A percentile compares a stretch with the other conserved stretches of the same genome.
phyloP scores from a whole-genome alignment of 148 eudicot genomes.

The Cornus suecica region DNA sequence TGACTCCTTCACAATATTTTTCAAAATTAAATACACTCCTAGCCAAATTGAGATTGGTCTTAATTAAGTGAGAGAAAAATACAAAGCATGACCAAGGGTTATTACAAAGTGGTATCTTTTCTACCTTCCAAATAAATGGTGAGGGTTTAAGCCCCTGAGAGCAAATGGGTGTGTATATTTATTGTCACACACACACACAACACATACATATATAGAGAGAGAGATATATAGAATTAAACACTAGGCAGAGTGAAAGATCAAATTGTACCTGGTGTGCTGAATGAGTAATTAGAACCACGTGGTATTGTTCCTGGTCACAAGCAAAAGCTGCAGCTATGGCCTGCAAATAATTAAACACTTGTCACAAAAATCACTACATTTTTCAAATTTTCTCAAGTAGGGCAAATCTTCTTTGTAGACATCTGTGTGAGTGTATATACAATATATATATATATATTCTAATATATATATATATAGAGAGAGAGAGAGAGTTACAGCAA shows the following conservation, averaged over 20 bases:
- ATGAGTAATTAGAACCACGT: constrained; percentile 69
- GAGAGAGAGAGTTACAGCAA: constrained; percentile 52
- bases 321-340: constrained; percentile 91
- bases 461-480: constrained; percentile 6
- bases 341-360: constrained; percentile 20
- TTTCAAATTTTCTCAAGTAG: not conserved
- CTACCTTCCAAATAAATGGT: too few relatives aligned
- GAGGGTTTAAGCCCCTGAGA: too few relatives aligned
- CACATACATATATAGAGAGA: too few relatives aligned
- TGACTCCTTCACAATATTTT: not conserved
- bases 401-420: not conserved
- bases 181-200: too few relatives aligned
- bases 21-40: not conserved
- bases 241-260: not conserved
- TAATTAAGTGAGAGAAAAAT: not conserved
- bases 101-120: too few relatives aligned
- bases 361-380: not conserved
- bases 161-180: too few relatives aligned
- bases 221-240: not conserved
- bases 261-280: constrained; percentile 66
- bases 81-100: not conserved
- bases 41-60: constrained; percentile 5
- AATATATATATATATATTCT: not conserved
- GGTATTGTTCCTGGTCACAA: constrained; percentile 52
- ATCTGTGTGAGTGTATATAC: too few relatives aligned